Evolutionary conservation across 148 eudicot species (phyloP), one percentile per base, ranked within the genome.

Genomic region (Heliamphora exappendiculata): DNA sequence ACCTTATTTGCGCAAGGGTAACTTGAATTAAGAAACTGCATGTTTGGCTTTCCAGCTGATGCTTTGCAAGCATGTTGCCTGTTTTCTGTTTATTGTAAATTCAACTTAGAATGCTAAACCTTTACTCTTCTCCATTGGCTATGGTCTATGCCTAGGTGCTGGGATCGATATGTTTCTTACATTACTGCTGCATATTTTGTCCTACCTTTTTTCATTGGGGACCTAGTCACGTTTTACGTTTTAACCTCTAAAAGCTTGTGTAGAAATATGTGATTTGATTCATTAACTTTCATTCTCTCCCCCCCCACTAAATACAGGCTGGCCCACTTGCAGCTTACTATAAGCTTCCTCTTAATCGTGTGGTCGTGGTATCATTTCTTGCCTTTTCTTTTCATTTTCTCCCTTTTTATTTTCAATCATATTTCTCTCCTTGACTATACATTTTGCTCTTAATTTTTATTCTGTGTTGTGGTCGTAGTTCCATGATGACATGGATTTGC

Each of bases 241-340:
- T 58, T 74, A 58, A 53, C 55, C 5, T 51, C 22, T 66, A 3
- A 66, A 76, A 76, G 34, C 60, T 50, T 50, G 12, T 54, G 28
- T 17, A 37, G 44, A 22, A 59, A n/a, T n/a, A n/a, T 55, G n/a
- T 39, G 19, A 37, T 39, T 64, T 34, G 22, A 28, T 83, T 47
- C 31, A 64, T 22, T 12, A 81, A 79, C 31, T 71, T 16, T 13
- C 71, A 20, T 50, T 70, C 51, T 75, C 75, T n/a, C n/a, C n/a
- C n/a, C 37, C 20, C 33, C 62, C 1, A 65, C 72, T 73, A 31
- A 79, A 82, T 82, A 78, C 90, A 94, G 98, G 77, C 80, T 68
- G 98, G 93, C 65, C 96, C 94, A 44, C 90, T 95, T 71, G 98
- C 96, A 41, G 98, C 98, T 67, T 95, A 95, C 75, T 95, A 95